Evolutionary conservation across 257 asterid species (phyloP).

Genomic region (Capsicum baccatum): DNA sequence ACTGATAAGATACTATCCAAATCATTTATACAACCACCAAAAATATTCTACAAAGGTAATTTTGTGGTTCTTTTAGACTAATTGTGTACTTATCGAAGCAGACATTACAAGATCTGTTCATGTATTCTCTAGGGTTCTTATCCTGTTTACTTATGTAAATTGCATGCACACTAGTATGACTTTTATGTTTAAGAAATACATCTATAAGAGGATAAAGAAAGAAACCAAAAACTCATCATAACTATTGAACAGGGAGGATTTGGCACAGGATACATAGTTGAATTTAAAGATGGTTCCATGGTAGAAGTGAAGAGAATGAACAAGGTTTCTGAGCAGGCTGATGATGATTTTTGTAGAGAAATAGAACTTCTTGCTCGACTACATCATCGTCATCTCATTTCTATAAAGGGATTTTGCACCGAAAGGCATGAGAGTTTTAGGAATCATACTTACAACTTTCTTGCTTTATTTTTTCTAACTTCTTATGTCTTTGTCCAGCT

Average conservation of each 20-base stretch:
- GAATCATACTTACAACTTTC: neutral
- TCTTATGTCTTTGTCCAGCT: slow-evolving; percentile 1
- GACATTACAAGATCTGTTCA: slow-evolving; percentile 21
- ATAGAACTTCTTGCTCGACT: slow-evolving; percentile 91
- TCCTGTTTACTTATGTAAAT: slow-evolving; percentile 35
- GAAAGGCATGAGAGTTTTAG: slow-evolving; percentile 71
- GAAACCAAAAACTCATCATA: slow-evolving; percentile 76
- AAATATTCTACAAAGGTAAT: slow-evolving; percentile 73
- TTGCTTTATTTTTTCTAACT: neutral
- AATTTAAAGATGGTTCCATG: slow-evolving; percentile 65
- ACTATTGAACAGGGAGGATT: slow-evolving; percentile 94
- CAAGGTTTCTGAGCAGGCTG: slow-evolving; percentile 85
- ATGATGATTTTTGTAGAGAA: slow-evolving; percentile 87
- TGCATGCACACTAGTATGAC: slow-evolving; percentile 62
- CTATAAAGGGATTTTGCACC: slow-evolving; percentile 85
- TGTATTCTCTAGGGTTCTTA: neutral
- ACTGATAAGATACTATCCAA: slow-evolving; percentile 49
- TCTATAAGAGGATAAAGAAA: slow-evolving; percentile 83
- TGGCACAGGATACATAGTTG: slow-evolving; percentile 83
- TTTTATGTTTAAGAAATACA: slow-evolving; percentile 76
- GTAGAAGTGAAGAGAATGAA: slow-evolving; percentile 93
- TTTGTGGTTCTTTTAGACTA: neutral
- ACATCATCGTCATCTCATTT: slow-evolving; percentile 93
- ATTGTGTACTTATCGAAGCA: neutral
- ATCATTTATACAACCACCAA: slow-evolving; percentile 54